phyloP scores from a whole-genome alignment of 176 grass and related monocot genomes.

The Saccharum officinarum region DNA sequence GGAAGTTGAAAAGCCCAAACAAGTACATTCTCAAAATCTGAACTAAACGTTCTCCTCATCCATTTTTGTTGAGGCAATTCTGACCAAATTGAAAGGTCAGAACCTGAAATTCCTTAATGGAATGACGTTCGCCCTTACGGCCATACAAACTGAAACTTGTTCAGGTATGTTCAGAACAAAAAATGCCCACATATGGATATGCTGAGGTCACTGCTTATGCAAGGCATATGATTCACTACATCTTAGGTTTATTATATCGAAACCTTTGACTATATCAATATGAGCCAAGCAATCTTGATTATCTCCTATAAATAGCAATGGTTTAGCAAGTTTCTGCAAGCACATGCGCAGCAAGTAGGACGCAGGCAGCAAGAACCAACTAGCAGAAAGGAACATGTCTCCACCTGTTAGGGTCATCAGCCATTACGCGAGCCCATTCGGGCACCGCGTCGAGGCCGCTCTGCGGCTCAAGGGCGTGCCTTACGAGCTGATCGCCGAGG shows the following conservation, averaged over 20 bases:
- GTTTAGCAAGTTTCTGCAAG: not conserved
- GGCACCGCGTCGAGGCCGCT: slow-evolving; percentile 24
- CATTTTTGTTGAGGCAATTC: not conserved
- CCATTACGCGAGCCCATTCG: not conserved
- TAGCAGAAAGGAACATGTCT: not conserved
- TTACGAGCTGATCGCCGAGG: not conserved
- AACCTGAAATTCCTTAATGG: not conserved
- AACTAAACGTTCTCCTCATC: not conserved
- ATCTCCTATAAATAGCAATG: not conserved
- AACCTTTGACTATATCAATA: too few species aligned
- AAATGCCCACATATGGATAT: not conserved
- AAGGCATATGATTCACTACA: not conserved
- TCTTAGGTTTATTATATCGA: not conserved
- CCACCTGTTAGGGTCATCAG: slow-evolving; percentile 32
- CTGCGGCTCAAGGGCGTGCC: slow-evolving; percentile 37
- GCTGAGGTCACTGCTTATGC: slow-evolving; percentile 18
- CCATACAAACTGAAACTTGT: not conserved
- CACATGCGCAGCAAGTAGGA: not conserved
- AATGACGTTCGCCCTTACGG: not conserved
- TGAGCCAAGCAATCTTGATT: not conserved
- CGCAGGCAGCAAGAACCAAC: not conserved
- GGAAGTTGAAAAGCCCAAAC: not conserved
- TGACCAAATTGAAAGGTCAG: not conserved
- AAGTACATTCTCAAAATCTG: not conserved
- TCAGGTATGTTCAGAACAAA: not conserved